These are phyloP conservation scores for Phragmites australis DNA, from an alignment of 176 grass and related monocot species.

Conservation along the genomic window DNA sequence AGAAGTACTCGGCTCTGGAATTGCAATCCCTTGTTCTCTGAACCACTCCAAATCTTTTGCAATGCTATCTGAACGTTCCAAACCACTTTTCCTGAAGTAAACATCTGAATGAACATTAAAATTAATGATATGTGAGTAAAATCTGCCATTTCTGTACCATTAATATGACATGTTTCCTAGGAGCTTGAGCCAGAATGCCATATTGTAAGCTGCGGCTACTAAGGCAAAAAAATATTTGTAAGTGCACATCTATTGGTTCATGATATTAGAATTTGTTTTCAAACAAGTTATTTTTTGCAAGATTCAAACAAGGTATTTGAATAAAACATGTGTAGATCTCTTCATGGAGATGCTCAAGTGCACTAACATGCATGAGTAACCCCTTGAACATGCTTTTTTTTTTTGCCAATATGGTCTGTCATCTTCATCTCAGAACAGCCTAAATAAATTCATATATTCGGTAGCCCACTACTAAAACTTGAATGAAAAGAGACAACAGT, in stretches of 20 bases:
- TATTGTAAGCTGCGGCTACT: background rate
- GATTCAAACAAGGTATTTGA: background rate
- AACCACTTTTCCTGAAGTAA: slow-evolving; percentile 74
- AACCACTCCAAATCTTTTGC: slow-evolving; percentile 85
- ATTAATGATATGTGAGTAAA: slow-evolving; percentile 29
- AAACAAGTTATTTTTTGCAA: background rate
- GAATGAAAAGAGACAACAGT: no score
- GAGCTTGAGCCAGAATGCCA: background rate
- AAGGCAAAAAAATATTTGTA: background rate
- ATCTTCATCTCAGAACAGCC: background rate
- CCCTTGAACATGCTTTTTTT: background rate
- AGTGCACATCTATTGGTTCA: background rate
- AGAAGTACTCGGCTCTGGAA: slow-evolving; percentile 63
- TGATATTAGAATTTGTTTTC: background rate
- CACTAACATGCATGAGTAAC: background rate
- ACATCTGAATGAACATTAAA: slow-evolving; percentile 62
- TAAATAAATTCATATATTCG: background rate
- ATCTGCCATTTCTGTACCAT: background rate
- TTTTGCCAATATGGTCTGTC: background rate
- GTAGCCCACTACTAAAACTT: background rate
- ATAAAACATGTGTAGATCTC: background rate
- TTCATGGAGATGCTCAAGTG: background rate
- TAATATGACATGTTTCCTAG: background rate
- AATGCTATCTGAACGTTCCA: slow-evolving; percentile 66
- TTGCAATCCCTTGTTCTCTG: slow-evolving; percentile 61